Evolutionary conservation across 1,139 yeast species (phyloP).

Genomic region (Hanseniaspora sp.): DNA sequence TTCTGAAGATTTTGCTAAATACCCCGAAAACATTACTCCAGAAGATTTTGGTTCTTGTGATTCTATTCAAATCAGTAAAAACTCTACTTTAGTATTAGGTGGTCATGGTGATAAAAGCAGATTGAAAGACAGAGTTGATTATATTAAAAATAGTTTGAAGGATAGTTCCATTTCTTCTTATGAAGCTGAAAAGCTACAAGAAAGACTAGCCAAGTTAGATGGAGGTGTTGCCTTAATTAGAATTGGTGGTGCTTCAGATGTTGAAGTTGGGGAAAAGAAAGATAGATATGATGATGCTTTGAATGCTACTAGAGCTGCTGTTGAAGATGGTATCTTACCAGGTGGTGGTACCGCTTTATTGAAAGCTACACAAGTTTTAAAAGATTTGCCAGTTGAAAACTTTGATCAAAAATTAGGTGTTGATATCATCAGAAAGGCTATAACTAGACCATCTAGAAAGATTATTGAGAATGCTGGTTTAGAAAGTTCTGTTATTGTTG

Average conservation of each 20-base stretch:
- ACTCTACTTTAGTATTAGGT: constrained; percentile 88
- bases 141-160: constrained; percentile 73
- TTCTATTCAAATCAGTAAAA: constrained; percentile 88
- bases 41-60: constrained; percentile 92
- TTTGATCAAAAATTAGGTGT: constrained; percentile 98
- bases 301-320: constrained; percentile 99
- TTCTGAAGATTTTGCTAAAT: constrained; percentile 95
- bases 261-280: constrained; percentile 99
- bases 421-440: constrained; percentile 88
- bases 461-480: constrained; percentile 98
- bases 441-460: constrained; percentile 92
- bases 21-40: constrained; percentile 90
- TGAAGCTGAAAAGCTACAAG: constrained; percentile 96
- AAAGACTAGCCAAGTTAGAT: constrained; percentile 92
- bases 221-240: constrained; percentile 99
- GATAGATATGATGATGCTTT: constrained; percentile 98
- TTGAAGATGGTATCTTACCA: constrained; percentile 97
- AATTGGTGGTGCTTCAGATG: constrained; percentile 97
- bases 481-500: constrained; percentile 95
- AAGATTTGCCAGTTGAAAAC: constrained; percentile 70
- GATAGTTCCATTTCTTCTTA: constrained; percentile 79
- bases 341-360: constrained; percentile 99
- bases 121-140: constrained; percentile 88
- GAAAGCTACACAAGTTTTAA: constrained; percentile 81
- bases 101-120: constrained; percentile 91